Evolutionary conservation across 2,329 filamentous ascomycete species (phyloP).

Genomic region (Claviceps capensis): DNA sequence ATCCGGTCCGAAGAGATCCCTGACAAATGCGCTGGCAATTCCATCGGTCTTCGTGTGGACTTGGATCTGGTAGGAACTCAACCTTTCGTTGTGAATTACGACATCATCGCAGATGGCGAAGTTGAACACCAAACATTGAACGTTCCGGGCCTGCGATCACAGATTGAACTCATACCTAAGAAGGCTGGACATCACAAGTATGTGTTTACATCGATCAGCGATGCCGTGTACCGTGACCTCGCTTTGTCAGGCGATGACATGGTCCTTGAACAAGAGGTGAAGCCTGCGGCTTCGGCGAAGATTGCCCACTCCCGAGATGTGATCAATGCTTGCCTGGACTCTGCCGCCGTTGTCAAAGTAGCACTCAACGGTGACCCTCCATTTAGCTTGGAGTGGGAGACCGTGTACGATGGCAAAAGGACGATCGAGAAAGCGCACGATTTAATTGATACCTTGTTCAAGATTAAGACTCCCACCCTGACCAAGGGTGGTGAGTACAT

Average conservation of each 20-base stretch:
- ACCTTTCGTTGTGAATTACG: conserved; percentile 75
- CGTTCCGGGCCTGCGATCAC: conserved; percentile 62
- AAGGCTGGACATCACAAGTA: conserved; percentile 80
- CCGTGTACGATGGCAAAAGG: conserved; percentile 79
- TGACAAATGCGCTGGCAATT: conserved; percentile 89
- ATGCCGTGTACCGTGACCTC: conserved; percentile 63
- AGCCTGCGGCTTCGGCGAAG: conserved; percentile 76
- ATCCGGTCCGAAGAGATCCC: conserved; percentile 70
- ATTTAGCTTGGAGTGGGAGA: conserved; percentile 82
- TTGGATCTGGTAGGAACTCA: conserved; percentile 85
- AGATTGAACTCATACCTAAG: conserved; percentile 70
- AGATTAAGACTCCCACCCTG: conserved; percentile 62
- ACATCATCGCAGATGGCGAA: conserved; percentile 49
- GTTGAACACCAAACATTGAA: conserved; percentile 39
- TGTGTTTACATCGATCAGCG: conserved; percentile 66
- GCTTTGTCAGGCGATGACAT: conserved; percentile 47
- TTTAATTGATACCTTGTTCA: conserved; percentile 50
- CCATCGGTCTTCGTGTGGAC: conserved; percentile 78
- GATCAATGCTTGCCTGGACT: conserved; percentile 67
- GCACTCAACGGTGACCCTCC: conserved; percentile 69
- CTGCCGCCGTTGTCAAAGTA: conserved; percentile 62
- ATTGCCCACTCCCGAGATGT: conserved; percentile 40
- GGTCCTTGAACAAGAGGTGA: conserved; percentile 75
- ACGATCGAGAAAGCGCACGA: conserved; percentile 50
- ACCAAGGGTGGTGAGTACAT: conserved; percentile 81